Evolutionary conservation across 202 grass and related monocot species (phyloP).

Genomic region (Setaria italica): DNA sequence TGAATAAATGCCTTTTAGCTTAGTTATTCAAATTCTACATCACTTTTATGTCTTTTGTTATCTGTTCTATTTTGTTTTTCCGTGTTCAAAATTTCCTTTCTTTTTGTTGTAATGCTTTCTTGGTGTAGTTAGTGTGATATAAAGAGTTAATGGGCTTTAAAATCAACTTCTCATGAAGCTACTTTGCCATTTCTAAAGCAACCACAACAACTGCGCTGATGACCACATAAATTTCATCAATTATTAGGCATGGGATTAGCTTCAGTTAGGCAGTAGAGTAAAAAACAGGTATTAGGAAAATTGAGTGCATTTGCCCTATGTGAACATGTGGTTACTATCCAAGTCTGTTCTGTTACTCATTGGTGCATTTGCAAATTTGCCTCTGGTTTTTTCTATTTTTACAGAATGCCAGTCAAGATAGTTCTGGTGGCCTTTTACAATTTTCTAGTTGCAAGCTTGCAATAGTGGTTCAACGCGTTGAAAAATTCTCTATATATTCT

Average conservation of each 20-base stretch:
- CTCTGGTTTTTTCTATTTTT: neutral
- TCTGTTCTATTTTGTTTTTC: slow-evolving; percentile 5
- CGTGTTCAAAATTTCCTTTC: neutral
- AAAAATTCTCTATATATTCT: neutral
- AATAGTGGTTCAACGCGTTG: neutral
- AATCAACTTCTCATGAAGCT: slow-evolving; percentile 23
- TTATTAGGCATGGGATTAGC: neutral
- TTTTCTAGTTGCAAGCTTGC: neutral
- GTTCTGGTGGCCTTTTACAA: neutral
- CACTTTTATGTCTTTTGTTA: neutral
- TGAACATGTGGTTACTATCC: neutral
- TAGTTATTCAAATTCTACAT: neutral
- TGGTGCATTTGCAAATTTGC: neutral
- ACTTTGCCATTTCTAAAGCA: neutral
- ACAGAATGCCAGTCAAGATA: neutral
- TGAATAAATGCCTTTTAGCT: neutral
- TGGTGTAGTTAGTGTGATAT: slow-evolving; percentile 8
- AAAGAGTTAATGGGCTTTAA: neutral
- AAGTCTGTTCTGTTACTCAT: neutral
- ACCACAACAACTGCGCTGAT: neutral
- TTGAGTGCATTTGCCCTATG: neutral
- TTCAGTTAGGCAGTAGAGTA: slow-evolving; percentile 20
- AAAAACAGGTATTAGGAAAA: neutral
- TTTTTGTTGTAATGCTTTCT: neutral
- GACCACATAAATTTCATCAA: neutral